A percentile compares a stretch with the other conserved stretches of the same genome.
Conservation (phyloP, 2,329 filamentous ascomycete genomes). For the Ascomycota sp. region DNA sequence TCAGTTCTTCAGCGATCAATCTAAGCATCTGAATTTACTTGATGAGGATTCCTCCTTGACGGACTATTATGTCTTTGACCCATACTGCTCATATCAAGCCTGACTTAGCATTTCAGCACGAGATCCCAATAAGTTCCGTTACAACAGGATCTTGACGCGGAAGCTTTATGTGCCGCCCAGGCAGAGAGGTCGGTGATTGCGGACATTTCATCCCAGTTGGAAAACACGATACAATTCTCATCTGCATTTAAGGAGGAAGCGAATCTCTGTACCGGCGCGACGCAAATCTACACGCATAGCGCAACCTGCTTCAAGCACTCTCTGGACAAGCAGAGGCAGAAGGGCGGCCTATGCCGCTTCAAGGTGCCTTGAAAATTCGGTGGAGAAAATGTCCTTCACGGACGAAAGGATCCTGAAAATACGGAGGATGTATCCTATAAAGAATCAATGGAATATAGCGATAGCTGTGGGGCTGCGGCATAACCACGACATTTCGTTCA, state of each 20-base stretch:
- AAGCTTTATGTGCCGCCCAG: not conserved
- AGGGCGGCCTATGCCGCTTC: conserved; percentile 2
- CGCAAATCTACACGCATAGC: conserved; percentile 1
- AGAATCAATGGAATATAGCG: conserved; percentile 3
- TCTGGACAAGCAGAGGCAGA: not conserved
- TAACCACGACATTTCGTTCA: conserved; percentile 1
- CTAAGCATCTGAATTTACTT: no score
- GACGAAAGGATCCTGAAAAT: conserved; percentile 1
- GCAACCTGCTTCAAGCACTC: conserved; percentile 2
- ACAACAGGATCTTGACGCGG: not conserved
- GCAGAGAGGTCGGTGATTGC: not conserved
- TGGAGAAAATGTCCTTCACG: conserved; percentile 1
- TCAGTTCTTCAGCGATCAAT: no score
- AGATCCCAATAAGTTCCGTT: no score
- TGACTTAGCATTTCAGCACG: no score
- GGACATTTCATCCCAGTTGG: not conserved
- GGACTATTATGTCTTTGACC: no score
- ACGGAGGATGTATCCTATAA: conserved; percentile 1
- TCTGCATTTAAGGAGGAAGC: not conserved
- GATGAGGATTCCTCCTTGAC: no score
- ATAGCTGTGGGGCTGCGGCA: conserved; percentile 2
- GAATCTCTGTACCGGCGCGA: conserved; percentile 1
- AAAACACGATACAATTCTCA: not conserved
- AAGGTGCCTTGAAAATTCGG: conserved; percentile 2
- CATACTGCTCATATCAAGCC: no score